Conservation (phyloP, 441 rosid genomes). For the Sinapis alba region DNA sequence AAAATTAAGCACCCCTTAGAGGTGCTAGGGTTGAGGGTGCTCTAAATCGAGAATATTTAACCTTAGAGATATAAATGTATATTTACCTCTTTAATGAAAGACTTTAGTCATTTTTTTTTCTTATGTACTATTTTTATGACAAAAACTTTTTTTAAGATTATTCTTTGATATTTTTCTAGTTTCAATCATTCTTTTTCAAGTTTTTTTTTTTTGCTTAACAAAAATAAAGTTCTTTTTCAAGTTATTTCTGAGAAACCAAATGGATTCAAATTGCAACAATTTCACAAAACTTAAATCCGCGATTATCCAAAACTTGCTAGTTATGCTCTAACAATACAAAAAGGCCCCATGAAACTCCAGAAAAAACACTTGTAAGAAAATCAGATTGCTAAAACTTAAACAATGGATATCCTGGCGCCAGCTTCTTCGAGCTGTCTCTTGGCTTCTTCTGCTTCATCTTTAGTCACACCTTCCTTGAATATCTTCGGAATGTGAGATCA, state of each 20-base stretch:
- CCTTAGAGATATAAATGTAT: too few species aligned
- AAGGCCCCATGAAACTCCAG: not conserved
- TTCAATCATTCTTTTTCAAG: not conserved
- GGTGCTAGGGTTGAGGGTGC: too few species aligned
- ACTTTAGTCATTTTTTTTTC: too few species aligned
- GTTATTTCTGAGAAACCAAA: not conserved
- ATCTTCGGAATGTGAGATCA: not conserved
- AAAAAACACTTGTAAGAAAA: not conserved
- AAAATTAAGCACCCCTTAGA: too few species aligned
- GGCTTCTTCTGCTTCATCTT: not conserved
- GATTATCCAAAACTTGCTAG: not conserved
- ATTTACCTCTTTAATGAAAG: too few species aligned
- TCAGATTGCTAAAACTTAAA: not conserved
- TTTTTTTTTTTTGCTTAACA: too few species aligned
- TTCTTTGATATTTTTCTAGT: too few species aligned
- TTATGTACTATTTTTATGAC: too few species aligned
- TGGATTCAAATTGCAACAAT: not conserved
- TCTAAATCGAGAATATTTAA: too few species aligned
- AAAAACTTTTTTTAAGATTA: too few species aligned
- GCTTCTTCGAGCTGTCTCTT: not conserved
- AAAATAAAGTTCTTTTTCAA: not conserved
- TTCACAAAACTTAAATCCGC: not conserved
- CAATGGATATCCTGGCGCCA: not conserved
- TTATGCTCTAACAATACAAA: not conserved
- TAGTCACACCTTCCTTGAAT: not conserved